A percentile compares a stretch with the other conserved stretches of the same genome.
Evolutionary conservation across 352 stramenopile species (phyloP).

Genomic region (Thalassiosira livingstoniorum): DNA sequence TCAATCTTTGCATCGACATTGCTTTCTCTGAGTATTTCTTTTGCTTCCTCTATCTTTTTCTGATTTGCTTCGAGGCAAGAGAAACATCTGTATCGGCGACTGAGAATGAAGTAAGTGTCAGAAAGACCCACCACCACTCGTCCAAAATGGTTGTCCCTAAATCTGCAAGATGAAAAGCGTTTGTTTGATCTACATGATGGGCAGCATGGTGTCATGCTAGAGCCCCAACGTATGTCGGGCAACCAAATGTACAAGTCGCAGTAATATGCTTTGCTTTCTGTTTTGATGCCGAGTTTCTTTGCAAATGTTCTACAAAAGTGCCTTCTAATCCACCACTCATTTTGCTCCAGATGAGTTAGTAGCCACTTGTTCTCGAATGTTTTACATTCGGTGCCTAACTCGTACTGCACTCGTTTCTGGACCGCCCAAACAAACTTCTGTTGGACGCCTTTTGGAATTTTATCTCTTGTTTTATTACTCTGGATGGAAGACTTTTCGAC

Average conservation of each 20-base stretch:
- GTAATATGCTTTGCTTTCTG: constrained; percentile 51
- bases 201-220: constrained; percentile 36
- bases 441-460: background rate
- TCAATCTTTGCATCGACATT: background rate
- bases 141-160: constrained; percentile 45
- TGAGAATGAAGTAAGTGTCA: constrained; percentile 57
- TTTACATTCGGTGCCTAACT: background rate
- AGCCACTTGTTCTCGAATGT: background rate
- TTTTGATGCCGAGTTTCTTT: constrained; percentile 12
- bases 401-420: background rate
- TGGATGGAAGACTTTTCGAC: background rate
- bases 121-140: constrained; percentile 39
- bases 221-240: constrained; percentile 46
- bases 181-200: constrained; percentile 48
- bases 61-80: constrained; percentile 25
- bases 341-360: constrained; percentile 6
- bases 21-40: constrained; percentile 15
- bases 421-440: constrained; percentile 12
- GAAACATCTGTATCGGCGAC: constrained; percentile 47
- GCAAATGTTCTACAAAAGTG: background rate
- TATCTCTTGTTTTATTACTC: background rate
- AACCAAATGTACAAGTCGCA: constrained; percentile 58
- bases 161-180: constrained; percentile 46
- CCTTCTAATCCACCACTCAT: constrained; percentile 18
- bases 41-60: background rate